Evolutionary conservation across 495 filamentous ascomycete genomes (phyloP).

Genomic region (Podospora comata): DNA sequence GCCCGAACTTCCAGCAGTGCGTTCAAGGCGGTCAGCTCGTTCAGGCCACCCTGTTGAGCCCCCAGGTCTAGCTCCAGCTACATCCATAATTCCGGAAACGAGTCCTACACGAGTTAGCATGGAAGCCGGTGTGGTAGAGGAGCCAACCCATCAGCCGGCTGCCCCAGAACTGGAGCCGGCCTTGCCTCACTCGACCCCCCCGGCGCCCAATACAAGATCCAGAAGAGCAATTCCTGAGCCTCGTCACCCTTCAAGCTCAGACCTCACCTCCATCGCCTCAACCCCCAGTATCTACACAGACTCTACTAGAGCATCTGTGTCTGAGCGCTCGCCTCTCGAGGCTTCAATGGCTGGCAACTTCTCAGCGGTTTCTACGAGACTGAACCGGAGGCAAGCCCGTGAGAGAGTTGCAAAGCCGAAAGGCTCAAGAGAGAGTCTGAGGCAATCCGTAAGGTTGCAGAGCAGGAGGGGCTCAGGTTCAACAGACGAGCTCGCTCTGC

Average conservation of each 20-base stretch:
- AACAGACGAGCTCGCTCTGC: constrained; percentile 40
- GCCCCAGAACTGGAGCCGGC: constrained; percentile 7
- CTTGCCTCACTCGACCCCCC: constrained; percentile 31
- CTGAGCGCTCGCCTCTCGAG: constrained; percentile 9
- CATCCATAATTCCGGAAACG: background rate
- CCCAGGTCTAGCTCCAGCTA: background rate
- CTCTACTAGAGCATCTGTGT: constrained; percentile 24
- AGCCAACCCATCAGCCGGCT: background rate
- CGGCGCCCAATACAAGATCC: constrained; percentile 26
- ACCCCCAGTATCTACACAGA: background rate
- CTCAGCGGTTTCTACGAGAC: constrained; percentile 33
- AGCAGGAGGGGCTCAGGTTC: constrained; percentile 34
- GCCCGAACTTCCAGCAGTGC: constrained; percentile 15
- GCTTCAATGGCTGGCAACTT: constrained; percentile 22
- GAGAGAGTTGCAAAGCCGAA: constrained; percentile 28
- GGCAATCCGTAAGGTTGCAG: constrained; percentile 23
- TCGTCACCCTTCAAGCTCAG: background rate
- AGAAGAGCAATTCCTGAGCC: constrained; percentile 15
- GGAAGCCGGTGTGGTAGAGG: background rate
- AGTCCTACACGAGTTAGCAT: background rate
- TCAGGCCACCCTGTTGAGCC: background rate
- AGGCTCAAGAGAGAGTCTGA: constrained; percentile 26
- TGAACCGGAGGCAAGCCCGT: constrained; percentile 26
- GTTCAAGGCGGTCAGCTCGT: background rate
- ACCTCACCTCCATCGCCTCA: background rate